Base-by-base conservation (phyloP, 2,329 filamentous ascomycete genomes). In the Nigrospora oryzae region DNA sequence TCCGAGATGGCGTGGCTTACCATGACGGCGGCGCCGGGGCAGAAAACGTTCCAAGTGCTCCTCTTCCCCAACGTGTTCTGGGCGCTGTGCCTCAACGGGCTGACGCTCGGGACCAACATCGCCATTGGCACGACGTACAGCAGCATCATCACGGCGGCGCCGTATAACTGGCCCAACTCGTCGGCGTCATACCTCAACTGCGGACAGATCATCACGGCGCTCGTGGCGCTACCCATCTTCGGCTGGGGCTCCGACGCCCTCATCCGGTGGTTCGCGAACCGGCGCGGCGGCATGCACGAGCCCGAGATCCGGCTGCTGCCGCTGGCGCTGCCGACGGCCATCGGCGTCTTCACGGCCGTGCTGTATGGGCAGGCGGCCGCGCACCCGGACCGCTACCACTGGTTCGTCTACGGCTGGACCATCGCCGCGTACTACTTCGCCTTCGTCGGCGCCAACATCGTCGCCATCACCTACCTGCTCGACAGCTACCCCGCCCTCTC, bases 401-500 rank as follows among this genome's bases (percentile, higher is more conserved):
- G 62, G 62, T 63, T 63, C 40, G 46, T 53, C 13, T 53, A 62
- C 42, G 62, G 63, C 0, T 61, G 51, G 45, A 31, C 46, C 12
- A 35, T 56, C 6, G 53, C 51, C 2, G 57, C 50, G 2, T 61
- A 62, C 47, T 61, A 63, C 40, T 67, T 68, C 41, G 52, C 55
- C 33, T 67, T 68, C 40, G 52, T 68, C 15, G 64, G 67, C 1
- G 63, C 63, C 10, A 72, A 71, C 47, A 69, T 71, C 43, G 64
- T 65, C 4, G 66, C 60, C 0, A 68, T 70, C 41, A 69, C 67
- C 0, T 70, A 68, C 46, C 51, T 68, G 5, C 60, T 73, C 3
- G 69, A 73, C 44, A 60, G 63, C 2, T 73, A 71, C 44, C 68
- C 68, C 1, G 59, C 61, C 3, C 58, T 65, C 3, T 62, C 67